Evolutionary conservation across 2,329 filamentous ascomycete genomes (phyloP), one percentile per base, ranked within the genome.

Genomic region (Phoma herbarum): DNA sequence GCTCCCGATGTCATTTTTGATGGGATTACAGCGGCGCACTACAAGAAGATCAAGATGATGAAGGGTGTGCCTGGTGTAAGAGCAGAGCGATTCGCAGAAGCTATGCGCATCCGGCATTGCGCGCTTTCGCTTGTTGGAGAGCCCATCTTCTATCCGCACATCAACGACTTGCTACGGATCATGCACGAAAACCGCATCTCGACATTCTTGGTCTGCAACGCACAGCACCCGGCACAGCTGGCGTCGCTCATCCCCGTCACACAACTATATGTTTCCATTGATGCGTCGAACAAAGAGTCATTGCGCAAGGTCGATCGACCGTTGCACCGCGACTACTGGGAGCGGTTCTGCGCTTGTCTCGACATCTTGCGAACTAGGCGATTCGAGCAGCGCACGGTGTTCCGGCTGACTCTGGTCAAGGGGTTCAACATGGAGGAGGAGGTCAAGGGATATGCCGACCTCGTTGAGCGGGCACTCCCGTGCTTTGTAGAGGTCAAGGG

Each of bases 371-470:
- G 91, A 16, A 90, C 91, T 75, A 90, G 91, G 78, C 87, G 94
- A 39, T 90, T 91, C 81, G 85, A 88, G 53, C 94, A 97, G 75
- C 89, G 94, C 53, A 98, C 95, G 6, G 95, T 98, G 4, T 98
- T 96, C 83, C 88, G 95, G 1, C 85, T 98, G 3, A 98, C 94
- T 0, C 88, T 99, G 2, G 95, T 98, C 74, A 98, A 98, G 80
- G 94, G 93, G 3, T 98, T 99, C 85, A 98, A 99, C 75, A 88
- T 98, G 64, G 94, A 97, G 23, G 93, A 97, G 67, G 95, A 97
- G 77, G 92, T 89, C 6, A 86, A 89, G 64, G 94, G 94, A 4
- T 98, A 99, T 72, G 94, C 94, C 0, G 88, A 92, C 70, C 87
- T 98, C 1, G 90, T 98, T 18, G 91, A 93, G 73, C 88, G 88